phyloP scores from a whole-genome alignment of 2,329 filamentous ascomycete genomes.

The Didymella exigua region DNA sequence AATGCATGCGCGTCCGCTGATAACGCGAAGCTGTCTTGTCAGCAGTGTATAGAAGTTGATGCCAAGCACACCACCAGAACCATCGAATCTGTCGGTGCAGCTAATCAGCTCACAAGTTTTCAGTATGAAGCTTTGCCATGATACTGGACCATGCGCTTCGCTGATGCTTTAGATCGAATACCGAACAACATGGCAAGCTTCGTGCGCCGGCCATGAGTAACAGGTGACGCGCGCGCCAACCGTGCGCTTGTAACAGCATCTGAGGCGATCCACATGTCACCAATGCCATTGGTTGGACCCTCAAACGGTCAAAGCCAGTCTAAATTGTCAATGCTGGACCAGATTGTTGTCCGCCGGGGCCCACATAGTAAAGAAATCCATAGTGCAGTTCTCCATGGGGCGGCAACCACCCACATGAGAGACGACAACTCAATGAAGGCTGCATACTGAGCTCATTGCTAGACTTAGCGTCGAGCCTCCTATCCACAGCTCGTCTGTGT shows the following conservation, averaged over 20 bases:
- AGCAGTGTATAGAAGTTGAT: neutral
- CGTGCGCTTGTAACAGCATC: conserved; percentile 21
- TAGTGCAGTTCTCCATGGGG: neutral
- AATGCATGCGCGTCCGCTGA: neutral
- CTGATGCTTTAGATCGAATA: neutral
- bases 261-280: conserved; percentile 1
- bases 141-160: neutral
- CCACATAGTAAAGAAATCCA: neutral
- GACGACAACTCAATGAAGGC: neutral
- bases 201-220: conserved; percentile 17
- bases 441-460: neutral
- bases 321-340: neutral
- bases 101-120: neutral
- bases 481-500: no score
- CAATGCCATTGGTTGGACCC: neutral
- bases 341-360: neutral
- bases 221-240: conserved; percentile 19
- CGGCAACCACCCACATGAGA: neutral
- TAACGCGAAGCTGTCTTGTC: neutral
- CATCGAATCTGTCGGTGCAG: neutral
- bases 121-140: no score
- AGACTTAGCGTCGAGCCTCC: neutral
- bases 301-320: neutral
- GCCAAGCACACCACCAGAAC: neutral
- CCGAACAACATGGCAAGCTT: neutral